A percentile compares a stretch with the other conserved stretches of the same genome.
phyloP scores from a whole-genome alignment of 2,329 filamentous ascomycete species.

The Aspergillus niger region DNA sequence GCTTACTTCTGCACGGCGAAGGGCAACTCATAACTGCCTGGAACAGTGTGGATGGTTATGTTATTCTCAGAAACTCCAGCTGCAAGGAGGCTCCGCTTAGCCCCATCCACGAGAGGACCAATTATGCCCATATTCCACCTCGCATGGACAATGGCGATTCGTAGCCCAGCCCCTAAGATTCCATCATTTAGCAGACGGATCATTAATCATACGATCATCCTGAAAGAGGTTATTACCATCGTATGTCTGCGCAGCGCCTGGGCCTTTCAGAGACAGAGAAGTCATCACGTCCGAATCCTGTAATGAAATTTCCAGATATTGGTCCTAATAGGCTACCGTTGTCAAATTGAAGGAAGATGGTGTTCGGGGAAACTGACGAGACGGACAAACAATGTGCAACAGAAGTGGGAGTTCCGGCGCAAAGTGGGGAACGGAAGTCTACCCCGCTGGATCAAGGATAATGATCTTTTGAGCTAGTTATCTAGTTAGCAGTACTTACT shows the following conservation, averaged over 20 bases:
- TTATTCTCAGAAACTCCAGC: slow-evolving; percentile 85
- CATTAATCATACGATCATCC: not conserved
- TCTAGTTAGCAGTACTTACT: not conserved
- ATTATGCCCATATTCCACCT: slow-evolving; percentile 93
- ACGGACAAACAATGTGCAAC: not conserved
- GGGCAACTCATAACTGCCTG: slow-evolving; percentile 92
- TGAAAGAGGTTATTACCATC: slow-evolving; percentile 52
- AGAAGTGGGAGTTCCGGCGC: not conserved
- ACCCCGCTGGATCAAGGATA: not conserved
- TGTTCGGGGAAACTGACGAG: not conserved
- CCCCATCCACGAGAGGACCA: slow-evolving; percentile 76
- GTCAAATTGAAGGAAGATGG: too few species aligned
- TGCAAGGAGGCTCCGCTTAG: slow-evolving; percentile 73
- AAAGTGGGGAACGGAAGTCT: not conserved
- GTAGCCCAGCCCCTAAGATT: slow-evolving; percentile 65
- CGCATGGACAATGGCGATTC: slow-evolving; percentile 93
- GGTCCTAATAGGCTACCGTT: too few species aligned
- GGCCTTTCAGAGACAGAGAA: slow-evolving; percentile 62
- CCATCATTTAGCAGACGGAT: slow-evolving; percentile 15
- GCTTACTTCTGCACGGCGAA: slow-evolving; percentile 80
- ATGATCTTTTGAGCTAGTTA: not conserved
- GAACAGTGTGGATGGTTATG: slow-evolving; percentile 85
- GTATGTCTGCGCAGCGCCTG: slow-evolving; percentile 59
- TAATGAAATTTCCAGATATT: not conserved
- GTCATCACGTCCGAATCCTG: slow-evolving; percentile 43